phyloP scores from a whole-genome alignment of 1,284 basidiomycete species.

The Ustilago loliicola region DNA sequence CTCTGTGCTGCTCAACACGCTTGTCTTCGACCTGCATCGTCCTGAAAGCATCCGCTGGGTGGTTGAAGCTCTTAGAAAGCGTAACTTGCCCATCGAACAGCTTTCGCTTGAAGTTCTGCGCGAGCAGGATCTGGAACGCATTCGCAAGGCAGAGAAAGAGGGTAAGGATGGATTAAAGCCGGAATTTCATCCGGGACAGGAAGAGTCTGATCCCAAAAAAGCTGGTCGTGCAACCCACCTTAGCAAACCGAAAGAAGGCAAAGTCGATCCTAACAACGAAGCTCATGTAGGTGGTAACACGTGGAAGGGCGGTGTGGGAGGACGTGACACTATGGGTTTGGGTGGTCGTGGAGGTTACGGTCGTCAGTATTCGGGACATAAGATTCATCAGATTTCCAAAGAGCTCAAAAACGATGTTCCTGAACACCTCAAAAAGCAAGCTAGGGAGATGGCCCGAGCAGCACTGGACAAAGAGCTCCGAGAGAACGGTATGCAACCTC shows the following conservation, averaged over 20 bases:
- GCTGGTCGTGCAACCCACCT: conserved; percentile 56
- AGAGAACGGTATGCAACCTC: conserved; percentile 68
- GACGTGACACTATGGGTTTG: conserved; percentile 70
- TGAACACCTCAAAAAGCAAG: conserved; percentile 69
- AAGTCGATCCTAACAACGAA: conserved; percentile 67
- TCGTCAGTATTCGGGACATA: conserved; percentile 65
- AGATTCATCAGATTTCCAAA: conserved; percentile 69
- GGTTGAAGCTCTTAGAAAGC: conserved; percentile 59
- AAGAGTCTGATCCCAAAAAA: conserved; percentile 58
- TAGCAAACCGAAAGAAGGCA: conserved; percentile 69
- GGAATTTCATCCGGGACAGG: conserved; percentile 47
- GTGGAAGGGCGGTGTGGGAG: conserved; percentile 71
- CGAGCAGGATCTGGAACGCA: conserved; percentile 41
- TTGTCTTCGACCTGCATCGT: conserved; percentile 70
- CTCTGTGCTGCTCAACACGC: conserved; percentile 69
- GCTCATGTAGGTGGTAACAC: conserved; percentile 70
- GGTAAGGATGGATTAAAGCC: conserved; percentile 56
- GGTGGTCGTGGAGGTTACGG: conserved; percentile 69
- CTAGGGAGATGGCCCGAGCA: conserved; percentile 70
- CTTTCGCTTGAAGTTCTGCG: conserved; percentile 61
- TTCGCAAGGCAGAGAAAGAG: conserved; percentile 27
- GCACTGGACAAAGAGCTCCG: conserved; percentile 69
- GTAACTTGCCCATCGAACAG: conserved; percentile 61
- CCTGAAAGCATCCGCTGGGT: conserved; percentile 70
- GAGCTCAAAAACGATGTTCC: conserved; percentile 70